Evolutionary conservation across 768 basidiomycete species (phyloP), one percentile per base, ranked within the genome.

Genomic region (Leccinum variicolor): DNA sequence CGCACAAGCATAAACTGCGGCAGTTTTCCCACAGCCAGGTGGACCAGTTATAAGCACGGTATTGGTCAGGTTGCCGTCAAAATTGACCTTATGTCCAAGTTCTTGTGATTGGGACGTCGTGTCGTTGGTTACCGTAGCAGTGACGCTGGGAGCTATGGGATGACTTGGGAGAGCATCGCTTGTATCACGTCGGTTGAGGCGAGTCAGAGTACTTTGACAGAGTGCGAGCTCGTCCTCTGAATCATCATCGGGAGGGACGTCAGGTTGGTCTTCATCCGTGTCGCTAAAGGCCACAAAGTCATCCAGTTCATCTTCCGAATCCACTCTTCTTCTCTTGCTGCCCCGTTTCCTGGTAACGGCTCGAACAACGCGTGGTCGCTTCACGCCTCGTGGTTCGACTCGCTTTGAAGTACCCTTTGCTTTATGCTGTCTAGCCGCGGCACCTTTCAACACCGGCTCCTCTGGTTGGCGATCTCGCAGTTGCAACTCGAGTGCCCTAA

Each of bases 1-100:
- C 5, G 94, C 93, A 67, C 94, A 95, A 0, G 96, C 94, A 73
- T 97, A 94, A 2, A 97, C 89, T 21, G 92, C 83, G 2, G 92
- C 87, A 6, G 94, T 95, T 76, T 99, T 99, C 31, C 97, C 97
- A 53, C 79, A 79, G 11, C 95, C 96, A 31, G 81, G 74, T 1
- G 93, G 94, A 1, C 97, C 97, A 45, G 77, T 69, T 41, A 99
- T 80, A 14, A 99, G 76, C 50, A 98, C 89, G 0, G 93, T 89
- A 70, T 98, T 98, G 50, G 87, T 86, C 33, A 98, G 78, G 50
- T 78, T 73, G 43, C 77, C 75, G 43, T 68, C 63, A 63, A 83
- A 79, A 49, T 65, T 63, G 2, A 36, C 34, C 34, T 55, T 56
- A 29, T 59, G 56, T 28, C 62, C 52, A 21, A 53, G 50, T 43